These are phyloP conservation scores for Peltaster fructicola DNA, from an alignment of 2,329 filamentous ascomycete species.

Conservation along the genomic window DNA sequence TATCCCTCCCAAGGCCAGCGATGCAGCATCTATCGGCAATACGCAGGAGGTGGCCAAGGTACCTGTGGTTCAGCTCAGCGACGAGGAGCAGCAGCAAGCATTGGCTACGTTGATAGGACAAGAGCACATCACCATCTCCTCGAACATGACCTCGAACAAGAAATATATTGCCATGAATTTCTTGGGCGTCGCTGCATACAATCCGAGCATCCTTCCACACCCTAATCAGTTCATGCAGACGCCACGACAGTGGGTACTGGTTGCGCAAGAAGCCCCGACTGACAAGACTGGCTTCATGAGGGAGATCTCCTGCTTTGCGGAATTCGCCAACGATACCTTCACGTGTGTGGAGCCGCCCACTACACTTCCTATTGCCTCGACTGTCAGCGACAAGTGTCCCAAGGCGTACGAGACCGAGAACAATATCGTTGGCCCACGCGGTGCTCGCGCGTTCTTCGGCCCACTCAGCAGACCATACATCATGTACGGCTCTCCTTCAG, in stretches of 20 bases:
- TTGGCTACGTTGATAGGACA: too few species aligned
- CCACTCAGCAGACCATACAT: constrained; percentile 27
- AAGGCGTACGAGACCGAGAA: constrained; percentile 5
- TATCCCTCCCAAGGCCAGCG: too few species aligned
- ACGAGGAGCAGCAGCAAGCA: too few species aligned
- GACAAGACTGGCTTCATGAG: constrained; percentile 12
- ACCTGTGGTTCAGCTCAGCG: too few species aligned
- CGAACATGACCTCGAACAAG: too few species aligned
- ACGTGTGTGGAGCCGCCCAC: neutral
- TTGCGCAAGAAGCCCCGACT: constrained; percentile 27
- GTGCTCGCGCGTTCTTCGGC: neutral
- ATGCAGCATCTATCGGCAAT: too few species aligned
- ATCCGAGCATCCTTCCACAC: constrained; percentile 42
- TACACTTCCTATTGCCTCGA: constrained; percentile 1
- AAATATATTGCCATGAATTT: too few species aligned
- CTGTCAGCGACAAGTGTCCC: constrained; percentile 22
- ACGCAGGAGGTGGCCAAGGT: too few species aligned
- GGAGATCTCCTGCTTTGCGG: constrained; percentile 4
- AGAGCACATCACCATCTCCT: too few species aligned
- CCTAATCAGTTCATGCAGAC: too few species aligned
- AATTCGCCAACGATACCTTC: neutral
- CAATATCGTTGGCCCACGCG: constrained; percentile 1
- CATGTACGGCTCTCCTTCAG: constrained; percentile 39
- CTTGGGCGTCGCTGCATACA: too few species aligned
- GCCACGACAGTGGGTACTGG: constrained; percentile 33